Evolutionary conservation across 441 rosid species (phyloP).

Genomic region (Kokia cookei): DNA sequence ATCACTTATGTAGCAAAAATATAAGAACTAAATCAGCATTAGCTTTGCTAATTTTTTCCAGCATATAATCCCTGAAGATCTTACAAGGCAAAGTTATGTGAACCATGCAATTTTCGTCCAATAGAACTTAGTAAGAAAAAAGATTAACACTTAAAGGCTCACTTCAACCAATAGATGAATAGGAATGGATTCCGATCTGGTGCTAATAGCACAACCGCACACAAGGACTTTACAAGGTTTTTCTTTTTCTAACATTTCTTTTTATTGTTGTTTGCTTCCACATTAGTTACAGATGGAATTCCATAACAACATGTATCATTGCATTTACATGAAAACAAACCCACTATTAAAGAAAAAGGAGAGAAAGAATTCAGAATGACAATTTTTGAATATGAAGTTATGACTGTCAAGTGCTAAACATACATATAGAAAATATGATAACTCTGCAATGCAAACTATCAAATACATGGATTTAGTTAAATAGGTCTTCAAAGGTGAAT

Average conservation of each 20-base stretch:
- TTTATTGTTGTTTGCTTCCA: background rate
- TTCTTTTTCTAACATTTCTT: background rate
- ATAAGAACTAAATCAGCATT: background rate
- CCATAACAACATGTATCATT: background rate
- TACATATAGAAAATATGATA: background rate
- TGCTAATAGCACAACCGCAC: background rate
- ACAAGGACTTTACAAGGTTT: background rate
- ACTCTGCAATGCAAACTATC: background rate
- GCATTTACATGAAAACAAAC: background rate
- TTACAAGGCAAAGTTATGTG: background rate
- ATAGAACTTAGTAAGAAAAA: background rate
- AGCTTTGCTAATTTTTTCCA: background rate
- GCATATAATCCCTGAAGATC: background rate
- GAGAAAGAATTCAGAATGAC: background rate
- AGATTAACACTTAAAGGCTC: background rate
- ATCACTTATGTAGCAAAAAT: background rate
- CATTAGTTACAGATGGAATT: background rate
- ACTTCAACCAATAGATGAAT: background rate
- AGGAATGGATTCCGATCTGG: background rate
- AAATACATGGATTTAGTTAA: background rate
- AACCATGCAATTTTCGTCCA: background rate
- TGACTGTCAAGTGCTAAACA: background rate
- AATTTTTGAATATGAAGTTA: background rate
- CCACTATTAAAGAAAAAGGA: background rate
- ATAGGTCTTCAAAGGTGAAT: conserved; percentile 1